Percentiles rank a stretch among this genome's conserved stretches.
Evolutionary conservation across 2,329 filamentous ascomycete species (phyloP).

Genomic region (Chrysosporium keratinophilum): DNA sequence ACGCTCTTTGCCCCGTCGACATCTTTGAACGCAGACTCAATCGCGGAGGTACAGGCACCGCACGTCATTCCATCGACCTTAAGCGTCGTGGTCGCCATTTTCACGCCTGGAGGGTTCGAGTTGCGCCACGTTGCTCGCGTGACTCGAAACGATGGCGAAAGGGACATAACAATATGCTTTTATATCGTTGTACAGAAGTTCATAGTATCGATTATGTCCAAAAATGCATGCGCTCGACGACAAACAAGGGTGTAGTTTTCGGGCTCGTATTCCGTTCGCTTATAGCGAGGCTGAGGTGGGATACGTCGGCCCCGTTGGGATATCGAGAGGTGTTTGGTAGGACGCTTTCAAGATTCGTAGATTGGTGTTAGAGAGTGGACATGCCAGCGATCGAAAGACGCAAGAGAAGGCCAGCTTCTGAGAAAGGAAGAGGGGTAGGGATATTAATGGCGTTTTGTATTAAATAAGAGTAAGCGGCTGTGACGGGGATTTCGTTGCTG

Average conservation of each 20-base stretch:
- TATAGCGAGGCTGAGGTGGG: neutral
- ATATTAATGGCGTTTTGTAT: neutral
- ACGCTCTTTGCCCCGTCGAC: slow-evolving; percentile 74
- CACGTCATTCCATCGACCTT: slow-evolving; percentile 81
- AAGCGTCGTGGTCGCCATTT: slow-evolving; percentile 78
- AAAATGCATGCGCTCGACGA: neutral
- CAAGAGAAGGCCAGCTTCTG: slow-evolving; percentile 12
- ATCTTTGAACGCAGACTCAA: slow-evolving; percentile 80
- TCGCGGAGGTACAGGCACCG: slow-evolving; percentile 88
- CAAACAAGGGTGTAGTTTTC: neutral
- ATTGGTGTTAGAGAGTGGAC: neutral
- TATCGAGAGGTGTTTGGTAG: neutral
- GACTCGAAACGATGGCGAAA: neutral
- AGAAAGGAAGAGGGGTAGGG: neutral
- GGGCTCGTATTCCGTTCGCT: slow-evolving; percentile 3
- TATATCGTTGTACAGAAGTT: neutral
- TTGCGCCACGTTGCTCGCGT: neutral
- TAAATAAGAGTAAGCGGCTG: neutral
- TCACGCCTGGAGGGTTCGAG: neutral
- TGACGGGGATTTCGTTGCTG: neutral
- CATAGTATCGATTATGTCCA: neutral
- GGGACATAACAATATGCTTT: neutral
- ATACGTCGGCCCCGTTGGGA: neutral
- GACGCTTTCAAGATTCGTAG: neutral
- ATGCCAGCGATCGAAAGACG: neutral